phyloP scores from a whole-genome alignment of 441 rosid genomes.

The Jatropha podagrica region DNA sequence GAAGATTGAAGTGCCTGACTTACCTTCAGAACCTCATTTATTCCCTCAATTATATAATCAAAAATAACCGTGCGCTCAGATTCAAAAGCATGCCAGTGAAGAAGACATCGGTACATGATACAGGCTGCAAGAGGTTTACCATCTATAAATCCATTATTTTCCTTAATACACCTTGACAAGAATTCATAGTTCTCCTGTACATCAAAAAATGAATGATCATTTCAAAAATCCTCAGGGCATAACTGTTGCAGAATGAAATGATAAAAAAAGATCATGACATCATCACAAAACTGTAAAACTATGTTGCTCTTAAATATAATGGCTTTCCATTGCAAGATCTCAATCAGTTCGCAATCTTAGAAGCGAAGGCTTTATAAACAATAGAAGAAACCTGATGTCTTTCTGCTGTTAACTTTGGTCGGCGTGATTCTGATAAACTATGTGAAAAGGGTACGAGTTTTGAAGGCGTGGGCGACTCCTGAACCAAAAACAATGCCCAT shows the following conservation, averaged over 20 bases:
- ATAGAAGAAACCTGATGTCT: constrained; percentile 66
- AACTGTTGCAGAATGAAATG: constrained; percentile 8
- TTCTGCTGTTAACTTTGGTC: constrained; percentile 81
- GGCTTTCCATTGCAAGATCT: constrained; percentile 1
- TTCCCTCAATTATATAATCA: constrained; percentile 86
- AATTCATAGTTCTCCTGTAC: constrained; percentile 87
- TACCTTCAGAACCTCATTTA: constrained; percentile 86
- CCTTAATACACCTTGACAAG: constrained; percentile 85
- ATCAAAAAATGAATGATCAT: constrained; percentile 16
- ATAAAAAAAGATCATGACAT: neutral
- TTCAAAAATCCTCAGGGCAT: constrained; percentile 17
- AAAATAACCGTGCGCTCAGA: constrained; percentile 90
- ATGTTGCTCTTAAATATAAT: neutral
- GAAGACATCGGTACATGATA: constrained; percentile 85
- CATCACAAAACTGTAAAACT: neutral
- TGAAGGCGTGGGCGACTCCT: constrained; percentile 96
- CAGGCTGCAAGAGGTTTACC: constrained; percentile 95
- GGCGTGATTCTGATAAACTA: constrained; percentile 75
- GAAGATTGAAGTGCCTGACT: constrained; percentile 24
- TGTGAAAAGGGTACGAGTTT: constrained; percentile 77
- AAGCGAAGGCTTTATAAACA: constrained; percentile 16
- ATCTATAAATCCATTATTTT: constrained; percentile 73
- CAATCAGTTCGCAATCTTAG: constrained; percentile 3
- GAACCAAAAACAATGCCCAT: constrained; percentile 25
- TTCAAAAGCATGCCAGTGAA: constrained; percentile 95